Evolutionary conservation across 352 stramenopile genomes (phyloP), one percentile per base, ranked within the genome.

Genomic region (Globisporangium camurandrum): DNA sequence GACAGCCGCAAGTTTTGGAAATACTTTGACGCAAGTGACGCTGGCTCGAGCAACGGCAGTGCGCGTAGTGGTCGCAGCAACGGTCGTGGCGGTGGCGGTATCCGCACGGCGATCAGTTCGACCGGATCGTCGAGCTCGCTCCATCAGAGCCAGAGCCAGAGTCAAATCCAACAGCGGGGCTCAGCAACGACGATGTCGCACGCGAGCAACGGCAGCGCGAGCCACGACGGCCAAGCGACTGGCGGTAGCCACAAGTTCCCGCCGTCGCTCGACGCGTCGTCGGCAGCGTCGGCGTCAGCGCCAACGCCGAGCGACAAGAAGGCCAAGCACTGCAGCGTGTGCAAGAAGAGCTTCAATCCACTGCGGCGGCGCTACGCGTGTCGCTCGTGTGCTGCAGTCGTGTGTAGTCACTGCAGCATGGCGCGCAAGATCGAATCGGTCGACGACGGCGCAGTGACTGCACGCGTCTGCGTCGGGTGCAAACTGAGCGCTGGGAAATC

Each of bases 1-100:
- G 83, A 93, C 54, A 73, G 75, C 17, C 70, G 78, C 36, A 84
- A 81, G 48, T 91, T 88, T 52, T 91, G 83, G 83, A 85, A 81
- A 47, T 87, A 74, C 59, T 76, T 90, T 60, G 72, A 82, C 46
- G n/a, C n/a, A n/a, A n/a, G n/a, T n/a, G 57, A 58, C 34, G 61
- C 66, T 27, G 17, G 31, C 17, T 54, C 61, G n/a, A 64, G 54
- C 12, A 63, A 56, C 26, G 46, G 51, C n/a, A 56, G 63, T 27
- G 37, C 49, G 12, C 55, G 59, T 37, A 64, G 55, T 22, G 36
- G 36, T 41, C 36, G 36, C 36, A 41, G 36, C 23, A 19, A 19
- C 36, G 17, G 36, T 9, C 9, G 36, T 34, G 56, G 46, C 37
- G 31, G 39, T 49, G 20, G 38, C 24, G 48, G 46, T 34, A 46